These are phyloP conservation scores for Solanum megistacrolobum DNA, from an alignment of 257 asterid genomes.

Conservation along the genomic window DNA sequence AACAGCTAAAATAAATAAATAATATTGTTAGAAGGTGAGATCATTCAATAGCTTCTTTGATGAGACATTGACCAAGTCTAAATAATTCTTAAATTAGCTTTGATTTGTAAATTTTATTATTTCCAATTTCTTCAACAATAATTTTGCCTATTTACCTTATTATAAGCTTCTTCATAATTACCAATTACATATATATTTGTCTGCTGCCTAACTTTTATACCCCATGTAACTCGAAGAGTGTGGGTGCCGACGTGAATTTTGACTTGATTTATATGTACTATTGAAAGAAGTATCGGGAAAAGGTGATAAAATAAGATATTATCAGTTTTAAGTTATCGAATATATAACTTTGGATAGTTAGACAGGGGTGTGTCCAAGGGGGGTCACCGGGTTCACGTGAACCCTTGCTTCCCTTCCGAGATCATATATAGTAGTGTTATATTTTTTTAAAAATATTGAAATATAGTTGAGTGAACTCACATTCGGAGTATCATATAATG, in stretches of 20 bases:
- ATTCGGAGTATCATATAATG: no score
- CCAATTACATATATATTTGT: neutral
- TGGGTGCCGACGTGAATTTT: neutral
- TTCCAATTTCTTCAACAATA: neutral
- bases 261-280: neutral
- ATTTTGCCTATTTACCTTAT: neutral
- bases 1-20: neutral
- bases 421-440: no score
- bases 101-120: neutral
- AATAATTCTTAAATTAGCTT: neutral
- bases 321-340: neutral
- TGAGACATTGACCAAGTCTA: neutral
- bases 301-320: neutral
- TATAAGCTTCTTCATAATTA: neutral
- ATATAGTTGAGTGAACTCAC: no score
- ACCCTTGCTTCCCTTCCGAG: fast-evolving
- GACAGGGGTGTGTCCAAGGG: no score
- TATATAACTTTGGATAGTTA: no score
- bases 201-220: neutral
- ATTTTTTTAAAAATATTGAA: no score
- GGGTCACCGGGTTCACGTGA: no score
- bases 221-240: neutral
- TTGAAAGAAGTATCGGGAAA: neutral
- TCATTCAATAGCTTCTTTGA: neutral
- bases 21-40: neutral